Base-by-base conservation (phyloP, 108 stramenopile species). In the Nitzschia sp. region DNA sequence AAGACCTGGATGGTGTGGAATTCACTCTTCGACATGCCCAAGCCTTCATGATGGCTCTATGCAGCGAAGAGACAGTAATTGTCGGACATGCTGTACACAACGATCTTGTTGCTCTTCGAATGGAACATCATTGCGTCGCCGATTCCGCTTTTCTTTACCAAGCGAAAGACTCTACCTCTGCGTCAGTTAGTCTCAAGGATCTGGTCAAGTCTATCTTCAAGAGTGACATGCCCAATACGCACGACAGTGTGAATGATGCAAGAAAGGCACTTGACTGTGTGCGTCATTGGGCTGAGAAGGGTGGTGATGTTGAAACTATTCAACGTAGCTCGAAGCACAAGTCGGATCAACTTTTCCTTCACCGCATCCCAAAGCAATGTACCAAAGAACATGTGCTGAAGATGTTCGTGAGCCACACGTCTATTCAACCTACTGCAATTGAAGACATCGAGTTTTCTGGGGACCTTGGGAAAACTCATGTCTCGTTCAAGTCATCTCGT, bases 11-110 rank as follows among this genome's bases (percentile, higher is more conserved):
- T 15, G 68, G 68, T 52, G 92, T 94, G 2, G 73, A 87, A 58
- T 96, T 97, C 69, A 97, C 96, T 1, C 79, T 96, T 63, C 77
- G 88, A 19, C 96, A 97, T 75, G 94, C 96, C 8, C 96, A 98
- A 73, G 87, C 87, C 24, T 95, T 96, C 55, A 86, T 98, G 93
- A 65, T 84, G 77, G 79, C 90, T n/a, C 74, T 98, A 8, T 94
- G 92, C 69, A 93, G 85, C 57, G 80, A 90, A 19, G 86, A 92
- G 64, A 98, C 96, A 14, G 94, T 98, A 6, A 86, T 98, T 63
- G 75, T 95, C 51, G 93, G 93, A 8, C 98, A 97, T 74, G 95
- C 96, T 20, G 76, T 98, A 2, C 87, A 93, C 60, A 93, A 97
- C 67, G 96, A 98, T 80, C 74, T 98, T 26, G 71, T 76, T 34